Conservation (phyloP, 2,329 filamentous ascomycete genomes). For the Microsporum audouinii region DNA sequence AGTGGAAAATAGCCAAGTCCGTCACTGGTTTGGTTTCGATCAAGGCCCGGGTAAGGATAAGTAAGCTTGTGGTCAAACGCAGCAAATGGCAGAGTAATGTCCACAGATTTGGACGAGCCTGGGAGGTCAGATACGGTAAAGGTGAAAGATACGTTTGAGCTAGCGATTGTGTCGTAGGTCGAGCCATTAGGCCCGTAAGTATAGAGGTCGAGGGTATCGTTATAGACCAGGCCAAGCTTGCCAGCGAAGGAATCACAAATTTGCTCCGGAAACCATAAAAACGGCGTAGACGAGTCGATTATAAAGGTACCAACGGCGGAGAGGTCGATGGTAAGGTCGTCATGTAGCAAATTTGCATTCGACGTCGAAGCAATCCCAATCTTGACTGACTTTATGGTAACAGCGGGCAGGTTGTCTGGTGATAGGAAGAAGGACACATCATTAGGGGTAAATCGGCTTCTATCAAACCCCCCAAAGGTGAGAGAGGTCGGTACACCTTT, state of each 20-base stretch:
- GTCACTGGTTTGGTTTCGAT: conserved; percentile 17
- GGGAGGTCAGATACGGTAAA: conserved; percentile 27
- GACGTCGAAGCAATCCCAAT: conserved; percentile 14
- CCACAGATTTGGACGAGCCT: conserved; percentile 17
- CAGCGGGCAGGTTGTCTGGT: conserved; percentile 21
- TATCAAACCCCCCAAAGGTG: conserved; percentile 24
- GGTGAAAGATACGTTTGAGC: conserved; percentile 25
- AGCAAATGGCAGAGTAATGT: conserved; percentile 30
- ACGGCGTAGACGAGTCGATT: conserved; percentile 34
- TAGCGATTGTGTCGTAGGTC: conserved; percentile 14
- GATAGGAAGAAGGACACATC: conserved; percentile 21
- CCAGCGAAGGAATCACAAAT: conserved; percentile 29
- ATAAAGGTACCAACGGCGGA: conserved; percentile 18
- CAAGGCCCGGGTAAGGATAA: conserved; percentile 25
- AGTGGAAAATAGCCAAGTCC: conserved; percentile 30
- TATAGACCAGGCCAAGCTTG: conserved; percentile 27
- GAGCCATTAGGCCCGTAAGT: conserved; percentile 22
- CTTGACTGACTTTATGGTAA: conserved; percentile 22
- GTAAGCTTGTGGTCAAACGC: conserved; percentile 30
- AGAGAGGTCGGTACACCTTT: conserved; percentile 24
- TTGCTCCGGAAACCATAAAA: conserved; percentile 29
- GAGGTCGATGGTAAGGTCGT: conserved; percentile 10
- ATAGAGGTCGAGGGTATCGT: conserved; percentile 27
- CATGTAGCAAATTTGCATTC: conserved; percentile 1
- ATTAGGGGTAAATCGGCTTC: conserved; percentile 22